Evolutionary conservation across 768 basidiomycete genomes (phyloP).

Genomic region (Russula olivacea): DNA sequence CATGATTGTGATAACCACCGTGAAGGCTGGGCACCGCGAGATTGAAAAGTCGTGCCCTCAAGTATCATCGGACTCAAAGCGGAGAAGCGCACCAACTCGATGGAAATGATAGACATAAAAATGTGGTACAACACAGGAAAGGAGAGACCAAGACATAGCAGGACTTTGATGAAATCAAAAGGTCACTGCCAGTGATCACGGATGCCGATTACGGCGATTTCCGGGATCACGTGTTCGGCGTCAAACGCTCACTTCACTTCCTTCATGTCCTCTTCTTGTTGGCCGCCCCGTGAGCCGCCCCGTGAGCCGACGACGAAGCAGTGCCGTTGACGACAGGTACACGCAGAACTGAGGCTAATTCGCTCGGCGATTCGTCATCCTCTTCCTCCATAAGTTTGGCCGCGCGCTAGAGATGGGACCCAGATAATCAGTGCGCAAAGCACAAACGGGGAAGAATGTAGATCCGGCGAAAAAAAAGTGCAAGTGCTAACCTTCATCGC

Average conservation of each 20-base stretch:
- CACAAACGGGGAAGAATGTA: constrained; percentile 12
- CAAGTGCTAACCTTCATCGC: constrained; percentile 71
- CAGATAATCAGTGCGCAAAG: constrained; percentile 18
- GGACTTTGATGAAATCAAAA: not conserved
- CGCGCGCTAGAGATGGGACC: constrained; percentile 46
- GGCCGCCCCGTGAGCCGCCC: not conserved
- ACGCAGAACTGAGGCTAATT: not conserved
- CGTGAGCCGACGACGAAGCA: not conserved
- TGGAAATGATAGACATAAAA: constrained; percentile 1
- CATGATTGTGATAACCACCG: too few relatives aligned
- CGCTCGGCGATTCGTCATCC: constrained; percentile 40
- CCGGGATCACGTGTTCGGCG: not conserved
- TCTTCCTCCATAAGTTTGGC: constrained; percentile 58
- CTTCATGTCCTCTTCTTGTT: too few relatives aligned
- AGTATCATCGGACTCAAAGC: not conserved
- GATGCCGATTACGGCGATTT: not conserved
- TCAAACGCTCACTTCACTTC: not conserved
- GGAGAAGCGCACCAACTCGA: not conserved
- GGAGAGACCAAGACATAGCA: not conserved
- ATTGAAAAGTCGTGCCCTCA: not conserved
- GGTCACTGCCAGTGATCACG: not conserved
- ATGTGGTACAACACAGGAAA: not conserved
- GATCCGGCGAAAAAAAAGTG: not conserved
- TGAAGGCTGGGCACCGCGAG: not conserved
- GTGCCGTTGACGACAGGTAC: constrained; percentile 6